A percentile compares a stretch with the other conserved stretches of the same genome.
These are phyloP conservation scores for Solanum habrochaites DNA, from an alignment of 257 asterid species.

Conservation along the genomic window DNA sequence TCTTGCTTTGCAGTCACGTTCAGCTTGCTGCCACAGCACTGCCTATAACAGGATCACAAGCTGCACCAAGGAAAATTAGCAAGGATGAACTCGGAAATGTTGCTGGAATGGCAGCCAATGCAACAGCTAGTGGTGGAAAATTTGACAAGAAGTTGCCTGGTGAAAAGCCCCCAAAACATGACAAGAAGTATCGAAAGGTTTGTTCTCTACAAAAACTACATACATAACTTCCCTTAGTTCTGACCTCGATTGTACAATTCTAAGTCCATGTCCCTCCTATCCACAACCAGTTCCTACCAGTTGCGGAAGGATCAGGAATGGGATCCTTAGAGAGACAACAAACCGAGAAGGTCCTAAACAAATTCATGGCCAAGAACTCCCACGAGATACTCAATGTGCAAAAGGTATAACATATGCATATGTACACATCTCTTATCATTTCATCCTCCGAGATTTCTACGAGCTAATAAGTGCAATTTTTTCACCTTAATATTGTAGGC, in stretches of 20 bases:
- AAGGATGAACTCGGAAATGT: slow-evolving; percentile 78
- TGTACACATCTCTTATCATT: not conserved
- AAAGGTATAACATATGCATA: slow-evolving; percentile 31
- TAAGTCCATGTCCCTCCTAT: not conserved
- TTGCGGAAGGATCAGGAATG: slow-evolving; percentile 93
- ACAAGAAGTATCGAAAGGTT: slow-evolving; percentile 90
- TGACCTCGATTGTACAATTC: not conserved
- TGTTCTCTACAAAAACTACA: not conserved
- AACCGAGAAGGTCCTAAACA: slow-evolving; percentile 70
- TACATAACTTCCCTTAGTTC: not conserved
- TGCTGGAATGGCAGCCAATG: slow-evolving; percentile 89
- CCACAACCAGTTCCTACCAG: slow-evolving; percentile 63
- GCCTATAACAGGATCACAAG: slow-evolving; percentile 77
- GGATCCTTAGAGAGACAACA: slow-evolving; percentile 76
- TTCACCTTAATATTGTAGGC: slow-evolving; percentile 37
- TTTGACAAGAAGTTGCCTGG: slow-evolving; percentile 92
- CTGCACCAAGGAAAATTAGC: slow-evolving; percentile 54
- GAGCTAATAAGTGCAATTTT: not conserved
- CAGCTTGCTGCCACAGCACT: slow-evolving; percentile 84
- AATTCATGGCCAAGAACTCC: slow-evolving; percentile 62
- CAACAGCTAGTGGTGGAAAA: slow-evolving; percentile 99
- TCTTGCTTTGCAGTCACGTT: slow-evolving; percentile 56
- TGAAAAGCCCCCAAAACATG: slow-evolving; percentile 80
- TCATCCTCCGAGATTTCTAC: not conserved
- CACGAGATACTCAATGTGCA: slow-evolving; percentile 82